Evolutionary conservation across 1,284 basidiomycete species (phyloP).

Genomic region (Prillingera fragicola): DNA sequence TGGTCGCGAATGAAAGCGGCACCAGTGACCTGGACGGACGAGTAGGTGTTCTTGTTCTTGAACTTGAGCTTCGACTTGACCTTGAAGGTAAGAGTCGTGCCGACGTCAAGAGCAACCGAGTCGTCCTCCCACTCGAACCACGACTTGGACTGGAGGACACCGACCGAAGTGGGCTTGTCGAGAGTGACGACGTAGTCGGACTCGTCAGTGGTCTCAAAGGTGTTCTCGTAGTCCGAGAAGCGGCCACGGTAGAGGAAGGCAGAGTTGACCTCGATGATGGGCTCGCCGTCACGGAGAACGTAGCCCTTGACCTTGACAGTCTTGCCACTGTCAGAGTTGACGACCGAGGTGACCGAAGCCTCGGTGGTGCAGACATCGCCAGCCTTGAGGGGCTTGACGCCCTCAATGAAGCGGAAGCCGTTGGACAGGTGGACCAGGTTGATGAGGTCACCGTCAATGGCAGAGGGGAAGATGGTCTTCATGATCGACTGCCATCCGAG

Average conservation of each 20-base stretch:
- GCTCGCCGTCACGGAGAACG: slow-evolving; percentile 67
- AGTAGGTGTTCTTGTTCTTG: slow-evolving; percentile 84
- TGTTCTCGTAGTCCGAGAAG: slow-evolving; percentile 89
- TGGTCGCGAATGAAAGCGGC: slow-evolving; percentile 79
- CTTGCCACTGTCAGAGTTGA: slow-evolving; percentile 88
- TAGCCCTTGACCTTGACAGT: slow-evolving; percentile 85
- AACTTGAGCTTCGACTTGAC: slow-evolving; percentile 77
- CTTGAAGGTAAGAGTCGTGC: slow-evolving; percentile 83
- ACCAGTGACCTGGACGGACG: slow-evolving; percentile 74
- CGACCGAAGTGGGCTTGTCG: slow-evolving; percentile 71
- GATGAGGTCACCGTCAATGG: slow-evolving; percentile 86
- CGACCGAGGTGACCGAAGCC: slow-evolving; percentile 81
- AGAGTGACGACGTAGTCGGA: slow-evolving; percentile 78
- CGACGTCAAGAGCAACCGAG: slow-evolving; percentile 67
- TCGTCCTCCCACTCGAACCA: slow-evolving; percentile 97
- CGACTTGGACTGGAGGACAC: slow-evolving; percentile 89
- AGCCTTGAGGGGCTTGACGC: slow-evolving; percentile 67
- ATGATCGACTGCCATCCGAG: slow-evolving; percentile 98
- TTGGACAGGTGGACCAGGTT: slow-evolving; percentile 96
- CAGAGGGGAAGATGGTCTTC: slow-evolving; percentile 88
- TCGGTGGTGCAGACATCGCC: slow-evolving; percentile 88
- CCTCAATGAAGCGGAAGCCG: slow-evolving; percentile 83
- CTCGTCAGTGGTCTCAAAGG: slow-evolving; percentile 87
- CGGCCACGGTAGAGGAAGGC: slow-evolving; percentile 94
- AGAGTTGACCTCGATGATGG: slow-evolving; percentile 88